Evolutionary conservation across 306 rosid species (phyloP).

Genomic region (Biancaea sappan): DNA sequence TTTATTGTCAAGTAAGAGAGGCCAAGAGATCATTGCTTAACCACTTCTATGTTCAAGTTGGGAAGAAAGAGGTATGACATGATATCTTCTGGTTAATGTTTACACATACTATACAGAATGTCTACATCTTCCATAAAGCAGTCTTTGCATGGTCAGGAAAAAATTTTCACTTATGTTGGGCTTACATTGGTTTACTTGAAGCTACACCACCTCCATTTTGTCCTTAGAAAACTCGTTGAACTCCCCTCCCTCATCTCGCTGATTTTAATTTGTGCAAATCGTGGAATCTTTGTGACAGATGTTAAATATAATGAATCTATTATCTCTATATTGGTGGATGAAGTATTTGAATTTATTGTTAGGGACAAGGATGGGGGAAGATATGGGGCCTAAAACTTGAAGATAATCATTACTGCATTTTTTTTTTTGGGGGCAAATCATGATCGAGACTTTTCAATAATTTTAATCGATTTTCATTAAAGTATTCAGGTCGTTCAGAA

Average conservation of each 20-base stretch:
- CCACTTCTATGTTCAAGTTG: slow-evolving; percentile 80
- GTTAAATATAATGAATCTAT: slow-evolving; percentile 7
- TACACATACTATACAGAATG: neutral
- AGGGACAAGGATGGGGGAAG: neutral
- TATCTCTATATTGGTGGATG: neutral
- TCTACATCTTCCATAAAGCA: slow-evolving; percentile 3
- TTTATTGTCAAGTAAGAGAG: slow-evolving; percentile 98
- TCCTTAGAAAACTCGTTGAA: slow-evolving; percentile 20
- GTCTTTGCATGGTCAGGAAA: slow-evolving; percentile 15
- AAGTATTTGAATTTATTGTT: slow-evolving; percentile 21
- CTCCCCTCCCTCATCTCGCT: neutral
- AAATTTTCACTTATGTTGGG: slow-evolving; percentile 10
- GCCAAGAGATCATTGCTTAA: slow-evolving; percentile 91
- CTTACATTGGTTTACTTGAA: slow-evolving; percentile 16
- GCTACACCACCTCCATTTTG: slow-evolving; percentile 2
- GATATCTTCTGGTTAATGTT: slow-evolving; percentile 19
- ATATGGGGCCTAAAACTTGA: neutral
- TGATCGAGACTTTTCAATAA: neutral
- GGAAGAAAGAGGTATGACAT: slow-evolving; percentile 81
- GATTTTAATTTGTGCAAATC: neutral
- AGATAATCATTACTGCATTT: neutral
- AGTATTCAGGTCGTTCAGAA: neutral
- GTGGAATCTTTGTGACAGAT: slow-evolving; percentile 4
- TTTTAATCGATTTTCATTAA: neutral
- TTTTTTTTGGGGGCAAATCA: neutral